phyloP scores from a whole-genome alignment of 2,329 filamentous ascomycete genomes.

The Neonectria ditissima region DNA sequence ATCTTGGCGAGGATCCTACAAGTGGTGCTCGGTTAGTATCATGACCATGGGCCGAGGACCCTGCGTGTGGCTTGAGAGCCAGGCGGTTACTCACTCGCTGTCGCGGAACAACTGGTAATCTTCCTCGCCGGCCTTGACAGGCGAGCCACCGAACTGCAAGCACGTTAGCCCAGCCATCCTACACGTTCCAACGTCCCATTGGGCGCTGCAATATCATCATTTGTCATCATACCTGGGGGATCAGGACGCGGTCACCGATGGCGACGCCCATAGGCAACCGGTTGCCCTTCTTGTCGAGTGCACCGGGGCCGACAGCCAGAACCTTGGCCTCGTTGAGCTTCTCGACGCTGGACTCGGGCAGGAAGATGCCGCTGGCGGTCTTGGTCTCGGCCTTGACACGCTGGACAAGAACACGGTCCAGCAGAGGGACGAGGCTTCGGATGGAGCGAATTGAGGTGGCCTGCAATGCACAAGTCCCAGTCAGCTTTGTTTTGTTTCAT shows the following conservation, averaged over 20 bases:
- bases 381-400: constrained; percentile 97
- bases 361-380: constrained; percentile 96
- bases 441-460: constrained; percentile 89
- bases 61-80: neutral
- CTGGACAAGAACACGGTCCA: constrained; percentile 98
- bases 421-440: constrained; percentile 92
- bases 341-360: constrained; percentile 96
- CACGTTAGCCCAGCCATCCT: constrained; percentile 42
- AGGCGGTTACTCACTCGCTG: constrained; percentile 81
- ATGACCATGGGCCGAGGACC: neutral
- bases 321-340: constrained; percentile 99
- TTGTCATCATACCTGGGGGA: constrained; percentile 78
- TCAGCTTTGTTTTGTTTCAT: constrained; percentile 12
- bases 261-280: constrained; percentile 85
- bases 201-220: neutral
- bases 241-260: constrained; percentile 91
- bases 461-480: constrained; percentile 51
- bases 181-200: neutral
- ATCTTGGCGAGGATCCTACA: constrained; percentile 96
- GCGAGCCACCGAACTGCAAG: constrained; percentile 86
- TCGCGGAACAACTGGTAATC: constrained; percentile 97
- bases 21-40: constrained; percentile 29
- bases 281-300: constrained; percentile 88
- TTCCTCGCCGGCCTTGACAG: constrained; percentile 97
- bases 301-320: constrained; percentile 92